Evolutionary conservation across 2,329 filamentous ascomycete genomes (phyloP).

Genomic region (Pestalotiopsis sp.): DNA sequence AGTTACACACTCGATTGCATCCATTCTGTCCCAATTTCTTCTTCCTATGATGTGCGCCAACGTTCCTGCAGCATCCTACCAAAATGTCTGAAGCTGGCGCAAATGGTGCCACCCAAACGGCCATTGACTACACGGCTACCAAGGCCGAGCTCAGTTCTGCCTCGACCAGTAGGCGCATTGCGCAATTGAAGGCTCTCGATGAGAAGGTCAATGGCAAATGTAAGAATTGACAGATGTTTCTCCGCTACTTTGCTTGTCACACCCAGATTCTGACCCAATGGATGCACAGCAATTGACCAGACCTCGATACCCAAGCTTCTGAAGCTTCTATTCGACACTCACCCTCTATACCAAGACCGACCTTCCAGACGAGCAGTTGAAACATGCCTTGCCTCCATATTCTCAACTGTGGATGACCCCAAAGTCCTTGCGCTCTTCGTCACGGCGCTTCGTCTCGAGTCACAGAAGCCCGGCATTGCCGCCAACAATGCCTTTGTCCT

Average conservation of each 20-base stretch:
- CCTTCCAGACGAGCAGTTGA: conserved; percentile 82
- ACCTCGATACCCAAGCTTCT: conserved; percentile 59
- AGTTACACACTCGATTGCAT: conserved; percentile 1
- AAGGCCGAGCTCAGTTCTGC: conserved; percentile 61
- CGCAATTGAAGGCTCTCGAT: conserved; percentile 57
- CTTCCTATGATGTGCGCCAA: conserved; percentile 37
- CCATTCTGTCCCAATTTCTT: neutral
- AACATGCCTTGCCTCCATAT: conserved; percentile 72
- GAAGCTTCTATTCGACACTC: conserved; percentile 80
- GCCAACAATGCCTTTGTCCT: conserved; percentile 83
- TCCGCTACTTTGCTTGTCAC: neutral
- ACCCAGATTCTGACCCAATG: conserved; percentile 9
- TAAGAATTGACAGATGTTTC: conserved; percentile 34
- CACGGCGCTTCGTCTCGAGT: conserved; percentile 69
- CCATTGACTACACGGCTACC: conserved; percentile 52
- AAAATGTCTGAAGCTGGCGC: conserved; percentile 54
- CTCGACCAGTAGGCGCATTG: conserved; percentile 59
- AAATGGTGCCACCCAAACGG: conserved; percentile 40
- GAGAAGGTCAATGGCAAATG: conserved; percentile 59
- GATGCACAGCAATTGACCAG: conserved; percentile 46
- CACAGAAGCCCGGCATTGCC: conserved; percentile 76
- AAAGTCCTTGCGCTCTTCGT: conserved; percentile 67
- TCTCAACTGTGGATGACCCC: conserved; percentile 58
- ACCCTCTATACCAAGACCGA: conserved; percentile 85
- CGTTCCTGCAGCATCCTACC: conserved; percentile 32